Evolutionary conservation across 2,329 filamentous ascomycete genomes (phyloP).

Genomic region (Neoscytalidium dimidiatum): DNA sequence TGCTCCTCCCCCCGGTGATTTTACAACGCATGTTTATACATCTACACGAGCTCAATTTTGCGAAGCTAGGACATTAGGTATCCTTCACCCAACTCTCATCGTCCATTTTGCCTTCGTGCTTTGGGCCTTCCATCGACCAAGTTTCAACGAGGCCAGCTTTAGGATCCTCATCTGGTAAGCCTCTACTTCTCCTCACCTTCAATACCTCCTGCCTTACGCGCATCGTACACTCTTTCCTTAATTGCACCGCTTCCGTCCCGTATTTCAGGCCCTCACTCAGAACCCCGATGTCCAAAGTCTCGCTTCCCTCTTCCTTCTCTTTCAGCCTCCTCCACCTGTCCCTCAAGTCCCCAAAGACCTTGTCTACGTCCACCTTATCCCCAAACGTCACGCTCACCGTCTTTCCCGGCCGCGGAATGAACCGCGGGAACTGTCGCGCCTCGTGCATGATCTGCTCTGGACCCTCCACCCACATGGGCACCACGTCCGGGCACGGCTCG

Average conservation of each 20-base stretch:
- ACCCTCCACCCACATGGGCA: slow-evolving; percentile 94
- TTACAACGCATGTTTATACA: background rate
- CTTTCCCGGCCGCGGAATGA: slow-evolving; percentile 73
- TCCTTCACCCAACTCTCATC: slow-evolving; percentile 64
- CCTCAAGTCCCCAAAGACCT: slow-evolving; percentile 76
- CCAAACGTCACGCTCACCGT: slow-evolving; percentile 76
- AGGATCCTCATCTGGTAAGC: slow-evolving; percentile 78
- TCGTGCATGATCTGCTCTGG: slow-evolving; percentile 89
- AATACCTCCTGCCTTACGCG: slow-evolving; percentile 78
- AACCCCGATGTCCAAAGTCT: slow-evolving; percentile 53
- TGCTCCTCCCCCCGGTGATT: background rate
- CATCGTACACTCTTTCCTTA: slow-evolving; percentile 78
- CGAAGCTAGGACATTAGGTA: slow-evolving; percentile 34
- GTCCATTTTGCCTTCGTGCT: slow-evolving; percentile 58
- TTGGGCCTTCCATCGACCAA: slow-evolving; percentile 64
- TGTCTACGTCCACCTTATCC: slow-evolving; percentile 71
- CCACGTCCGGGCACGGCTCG: slow-evolving; percentile 81
- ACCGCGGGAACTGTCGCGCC: slow-evolving; percentile 74
- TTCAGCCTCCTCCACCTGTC: slow-evolving; percentile 69
- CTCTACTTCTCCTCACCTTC: slow-evolving; percentile 70
- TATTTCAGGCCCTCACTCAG: slow-evolving; percentile 65
- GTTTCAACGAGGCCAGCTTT: slow-evolving; percentile 74
- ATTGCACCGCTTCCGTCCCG: slow-evolving; percentile 71
- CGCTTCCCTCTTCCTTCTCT: slow-evolving; percentile 42
- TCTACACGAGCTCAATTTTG: background rate